phyloP scores from a whole-genome alignment of 1,139 yeast genomes.

The Sugiyamaella castrensis region DNA sequence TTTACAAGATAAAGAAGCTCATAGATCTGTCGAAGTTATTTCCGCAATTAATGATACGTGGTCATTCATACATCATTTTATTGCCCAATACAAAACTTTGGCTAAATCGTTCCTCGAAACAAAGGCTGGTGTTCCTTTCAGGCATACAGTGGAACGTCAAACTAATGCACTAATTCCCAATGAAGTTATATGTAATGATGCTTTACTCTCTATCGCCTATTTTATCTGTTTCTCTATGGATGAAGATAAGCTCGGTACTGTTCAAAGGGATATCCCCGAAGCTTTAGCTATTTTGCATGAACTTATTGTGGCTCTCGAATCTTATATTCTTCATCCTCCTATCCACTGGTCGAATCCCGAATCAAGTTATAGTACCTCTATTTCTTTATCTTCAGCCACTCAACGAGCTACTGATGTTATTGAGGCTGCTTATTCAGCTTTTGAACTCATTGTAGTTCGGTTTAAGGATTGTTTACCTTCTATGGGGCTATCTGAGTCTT shows the following conservation, averaged over 20 bases:
- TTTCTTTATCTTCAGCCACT: background rate
- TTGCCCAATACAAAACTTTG: constrained; percentile 15
- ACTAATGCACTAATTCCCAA: constrained; percentile 30
- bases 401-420: constrained; percentile 20
- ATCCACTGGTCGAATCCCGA: constrained; percentile 36
- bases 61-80: background rate
- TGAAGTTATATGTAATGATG: constrained; percentile 29
- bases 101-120: constrained; percentile 19
- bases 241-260: constrained; percentile 42
- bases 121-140: constrained; percentile 30
- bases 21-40: constrained; percentile 20
- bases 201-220: constrained; percentile 31
- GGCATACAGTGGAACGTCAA: constrained; percentile 35
- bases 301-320: constrained; percentile 29
- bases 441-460: constrained; percentile 28
- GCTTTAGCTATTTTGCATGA: constrained; percentile 32
- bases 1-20: constrained; percentile 30
- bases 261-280: constrained; percentile 39
- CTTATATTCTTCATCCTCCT: constrained; percentile 33
- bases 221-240: constrained; percentile 33
- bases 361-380: constrained; percentile 11
- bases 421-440: constrained; percentile 28
- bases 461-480: constrained; percentile 31
- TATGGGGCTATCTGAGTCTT: constrained; percentile 24
- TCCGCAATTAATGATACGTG: constrained; percentile 2